phyloP scores from a whole-genome alignment of 169 alveolate genomes.

The Miamiensis avidus region DNA sequence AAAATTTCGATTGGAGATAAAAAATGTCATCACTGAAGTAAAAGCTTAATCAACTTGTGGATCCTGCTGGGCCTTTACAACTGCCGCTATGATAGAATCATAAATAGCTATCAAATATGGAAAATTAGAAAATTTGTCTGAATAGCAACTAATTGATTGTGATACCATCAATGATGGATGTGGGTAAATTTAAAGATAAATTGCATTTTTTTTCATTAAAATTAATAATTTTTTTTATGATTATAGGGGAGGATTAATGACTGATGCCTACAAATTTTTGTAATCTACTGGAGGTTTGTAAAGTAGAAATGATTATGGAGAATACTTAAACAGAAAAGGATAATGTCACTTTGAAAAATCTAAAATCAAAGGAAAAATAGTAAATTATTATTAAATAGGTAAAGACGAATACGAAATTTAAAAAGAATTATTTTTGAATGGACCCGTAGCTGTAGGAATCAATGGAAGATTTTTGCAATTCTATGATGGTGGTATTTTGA shows the following conservation, averaged over 20 bases:
- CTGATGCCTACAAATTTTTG: constrained; percentile 21
- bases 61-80: constrained; percentile 27
- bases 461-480: constrained; percentile 27
- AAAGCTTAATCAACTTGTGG: constrained; percentile 23
- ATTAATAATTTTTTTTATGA: no score
- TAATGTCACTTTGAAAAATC: not conserved
- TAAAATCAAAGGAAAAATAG: constrained; percentile 14
- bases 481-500: constrained; percentile 16
- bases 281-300: constrained; percentile 2
- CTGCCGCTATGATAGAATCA: constrained; percentile 21
- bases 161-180: constrained; percentile 21
- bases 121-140: constrained; percentile 8
- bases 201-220: no score
- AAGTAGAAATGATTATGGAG: constrained; percentile 7
- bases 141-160: constrained; percentile 19
- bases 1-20: constrained; percentile 25
- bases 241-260: constrained; percentile 23
- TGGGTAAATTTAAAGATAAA: no score
- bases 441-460: constrained; percentile 29
- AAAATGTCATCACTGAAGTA: constrained; percentile 4
- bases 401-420: constrained; percentile 16
- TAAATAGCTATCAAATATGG: constrained; percentile 14
- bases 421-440: constrained; percentile 20
- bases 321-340: constrained; percentile 10
- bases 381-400: constrained; percentile 13